These are phyloP conservation scores for Tolypocladium inflatum DNA, from an alignment of 2,329 filamentous ascomycete species.

Conservation along the genomic window DNA sequence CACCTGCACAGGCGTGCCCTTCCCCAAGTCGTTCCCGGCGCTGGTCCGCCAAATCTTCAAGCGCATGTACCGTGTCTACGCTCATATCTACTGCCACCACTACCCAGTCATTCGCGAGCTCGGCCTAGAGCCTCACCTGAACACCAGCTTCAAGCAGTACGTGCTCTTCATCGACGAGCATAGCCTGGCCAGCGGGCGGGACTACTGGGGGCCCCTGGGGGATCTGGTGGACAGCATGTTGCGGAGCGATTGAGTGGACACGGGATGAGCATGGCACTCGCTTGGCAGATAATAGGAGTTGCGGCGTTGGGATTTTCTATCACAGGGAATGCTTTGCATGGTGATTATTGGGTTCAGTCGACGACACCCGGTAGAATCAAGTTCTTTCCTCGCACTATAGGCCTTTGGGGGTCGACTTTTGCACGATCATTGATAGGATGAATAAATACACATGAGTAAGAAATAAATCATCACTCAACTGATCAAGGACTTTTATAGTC, in stretches of 20 bases:
- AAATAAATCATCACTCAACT: not conserved
- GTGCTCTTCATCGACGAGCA: conserved; percentile 98
- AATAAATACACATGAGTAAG: not conserved
- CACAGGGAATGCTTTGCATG: not conserved
- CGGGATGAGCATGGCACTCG: not conserved
- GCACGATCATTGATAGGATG: not conserved
- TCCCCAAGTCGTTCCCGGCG: conserved; percentile 82
- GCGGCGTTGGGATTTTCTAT: conserved; percentile 11
- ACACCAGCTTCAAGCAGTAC: conserved; percentile 99
- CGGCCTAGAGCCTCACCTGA: conserved; percentile 91
- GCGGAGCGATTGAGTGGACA: conserved; percentile 61
- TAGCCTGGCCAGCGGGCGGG: conserved; percentile 80
- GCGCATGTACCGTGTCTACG: conserved; percentile 95
- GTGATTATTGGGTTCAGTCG: not conserved
- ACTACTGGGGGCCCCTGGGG: conserved; percentile 93
- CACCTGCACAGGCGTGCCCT: conserved; percentile 62
- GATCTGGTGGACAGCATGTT: conserved; percentile 98
- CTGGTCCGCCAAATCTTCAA: conserved; percentile 97
- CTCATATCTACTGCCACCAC: conserved; percentile 99
- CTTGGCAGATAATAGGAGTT: conserved; percentile 7
- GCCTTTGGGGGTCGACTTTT: not conserved
- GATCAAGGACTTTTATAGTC: not conserved
- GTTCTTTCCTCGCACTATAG: not conserved
- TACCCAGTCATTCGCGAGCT: conserved; percentile 94
- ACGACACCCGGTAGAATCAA: not conserved